phyloP scores from a whole-genome alignment of 164 flowering plant species.

The Liquidambar formosana region DNA sequence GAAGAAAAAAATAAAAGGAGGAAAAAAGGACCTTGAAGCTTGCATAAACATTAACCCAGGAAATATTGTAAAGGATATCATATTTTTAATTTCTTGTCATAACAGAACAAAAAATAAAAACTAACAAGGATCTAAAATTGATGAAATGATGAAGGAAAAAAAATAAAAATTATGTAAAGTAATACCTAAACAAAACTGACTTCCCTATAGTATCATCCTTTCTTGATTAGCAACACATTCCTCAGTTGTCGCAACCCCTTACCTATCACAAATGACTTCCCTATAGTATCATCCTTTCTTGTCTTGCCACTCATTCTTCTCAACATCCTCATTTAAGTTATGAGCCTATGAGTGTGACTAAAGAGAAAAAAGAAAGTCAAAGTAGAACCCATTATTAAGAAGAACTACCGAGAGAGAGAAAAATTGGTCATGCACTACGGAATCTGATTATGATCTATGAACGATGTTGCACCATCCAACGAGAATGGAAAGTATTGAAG shows the following conservation, averaged over 20 bases:
- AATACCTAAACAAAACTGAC: neutral
- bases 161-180: neutral
- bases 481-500: too few species aligned
- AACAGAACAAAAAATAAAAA: neutral
- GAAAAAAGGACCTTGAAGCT: neutral
- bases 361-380: neutral
- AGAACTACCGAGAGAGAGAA: neutral
- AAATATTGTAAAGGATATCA: neutral
- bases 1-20: too few species aligned
- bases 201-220: neutral
- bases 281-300: neutral
- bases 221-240: too few species aligned
- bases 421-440: neutral
- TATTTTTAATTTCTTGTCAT: neutral
- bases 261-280: neutral
- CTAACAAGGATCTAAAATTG: neutral
- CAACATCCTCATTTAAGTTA: neutral
- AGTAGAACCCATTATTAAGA: neutral
- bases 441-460: too few species aligned
- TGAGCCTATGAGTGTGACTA: too few species aligned
- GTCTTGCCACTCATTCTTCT: neutral
- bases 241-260: neutral
- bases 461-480: too few species aligned
- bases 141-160: neutral
- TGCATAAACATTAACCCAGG: neutral